Conservation (phyloP, 768 basidiomycete genomes). For the Amanita exitialis region DNA sequence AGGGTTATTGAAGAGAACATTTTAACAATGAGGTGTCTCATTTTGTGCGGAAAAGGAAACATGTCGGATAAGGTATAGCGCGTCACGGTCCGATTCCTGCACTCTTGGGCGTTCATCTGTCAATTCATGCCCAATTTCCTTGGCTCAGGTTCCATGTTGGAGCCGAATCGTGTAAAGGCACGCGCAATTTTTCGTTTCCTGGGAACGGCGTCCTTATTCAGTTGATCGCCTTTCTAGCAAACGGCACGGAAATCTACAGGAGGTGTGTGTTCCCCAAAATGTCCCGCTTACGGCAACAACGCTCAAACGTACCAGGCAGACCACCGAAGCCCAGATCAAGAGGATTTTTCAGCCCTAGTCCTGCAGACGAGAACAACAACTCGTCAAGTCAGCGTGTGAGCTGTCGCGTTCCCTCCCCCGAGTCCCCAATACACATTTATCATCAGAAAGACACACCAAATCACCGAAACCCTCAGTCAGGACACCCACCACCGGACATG, state of each 20-base stretch:
- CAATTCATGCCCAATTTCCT: background rate
- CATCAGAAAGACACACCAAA: background rate
- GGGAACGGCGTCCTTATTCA: background rate
- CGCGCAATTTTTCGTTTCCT: background rate
- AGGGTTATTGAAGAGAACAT: no score
- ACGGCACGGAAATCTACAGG: constrained; percentile 3
- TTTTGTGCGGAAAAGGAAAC: no score
- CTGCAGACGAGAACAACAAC: background rate
- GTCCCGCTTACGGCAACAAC: background rate
- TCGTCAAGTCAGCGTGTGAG: background rate
- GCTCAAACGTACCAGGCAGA: background rate
- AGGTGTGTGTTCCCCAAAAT: background rate
- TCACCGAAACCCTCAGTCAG: background rate
- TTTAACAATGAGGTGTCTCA: no score
- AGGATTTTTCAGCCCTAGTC: background rate
- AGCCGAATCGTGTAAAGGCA: constrained; percentile 1
- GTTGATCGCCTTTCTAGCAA: background rate
- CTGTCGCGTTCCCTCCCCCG: background rate
- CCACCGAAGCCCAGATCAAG: background rate
- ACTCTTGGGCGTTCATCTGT: background rate
- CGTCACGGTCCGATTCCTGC: background rate
- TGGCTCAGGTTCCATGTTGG: background rate
- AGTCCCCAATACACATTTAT: background rate
- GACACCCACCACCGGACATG: background rate
- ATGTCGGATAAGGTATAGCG: background rate